Conservation (phyloP, 768 basidiomycete genomes). For the Chalciporus chontae region DNA sequence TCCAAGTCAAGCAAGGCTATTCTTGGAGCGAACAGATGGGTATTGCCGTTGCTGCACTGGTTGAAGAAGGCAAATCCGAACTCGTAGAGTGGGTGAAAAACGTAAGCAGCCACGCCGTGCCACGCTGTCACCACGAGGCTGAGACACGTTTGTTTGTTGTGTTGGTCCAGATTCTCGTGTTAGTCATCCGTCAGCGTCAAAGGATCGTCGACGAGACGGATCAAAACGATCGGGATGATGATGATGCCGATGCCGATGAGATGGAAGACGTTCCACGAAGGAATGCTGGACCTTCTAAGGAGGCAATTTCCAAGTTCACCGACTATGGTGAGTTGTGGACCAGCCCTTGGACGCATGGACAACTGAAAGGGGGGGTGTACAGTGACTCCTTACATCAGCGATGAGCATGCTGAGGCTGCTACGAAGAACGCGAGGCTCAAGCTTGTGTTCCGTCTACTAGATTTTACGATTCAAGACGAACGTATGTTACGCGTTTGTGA, state of each 20-base stretch:
- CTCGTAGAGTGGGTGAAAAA: constrained; percentile 80
- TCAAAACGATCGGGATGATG: constrained; percentile 37
- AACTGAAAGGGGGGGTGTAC: constrained; percentile 6
- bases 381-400: constrained; percentile 76
- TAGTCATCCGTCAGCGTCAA: constrained; percentile 57
- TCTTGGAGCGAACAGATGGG: constrained; percentile 89
- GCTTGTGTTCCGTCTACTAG: constrained; percentile 76
- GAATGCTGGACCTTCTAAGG: constrained; percentile 52
- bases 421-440: constrained; percentile 78
- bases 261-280: constrained; percentile 27
- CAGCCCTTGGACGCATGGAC: neutral
- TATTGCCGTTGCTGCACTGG: constrained; percentile 72
- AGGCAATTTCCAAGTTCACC: constrained; percentile 63
- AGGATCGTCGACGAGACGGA: constrained; percentile 62
- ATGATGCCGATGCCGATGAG: constrained; percentile 35
- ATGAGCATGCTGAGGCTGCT: constrained; percentile 74
- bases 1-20: constrained; percentile 83
- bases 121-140: constrained; percentile 21
- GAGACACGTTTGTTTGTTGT: constrained; percentile 8
- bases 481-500: constrained; percentile 39
- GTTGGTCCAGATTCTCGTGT: constrained; percentile 50
- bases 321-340: constrained; percentile 62
- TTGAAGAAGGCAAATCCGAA: constrained; percentile 58
- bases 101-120: constrained; percentile 44
- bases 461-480: constrained; percentile 65